Evolutionary conservation across 768 basidiomycete species (phyloP), one percentile per base, ranked within the genome.

Genomic region (Termitomyces sp.): DNA sequence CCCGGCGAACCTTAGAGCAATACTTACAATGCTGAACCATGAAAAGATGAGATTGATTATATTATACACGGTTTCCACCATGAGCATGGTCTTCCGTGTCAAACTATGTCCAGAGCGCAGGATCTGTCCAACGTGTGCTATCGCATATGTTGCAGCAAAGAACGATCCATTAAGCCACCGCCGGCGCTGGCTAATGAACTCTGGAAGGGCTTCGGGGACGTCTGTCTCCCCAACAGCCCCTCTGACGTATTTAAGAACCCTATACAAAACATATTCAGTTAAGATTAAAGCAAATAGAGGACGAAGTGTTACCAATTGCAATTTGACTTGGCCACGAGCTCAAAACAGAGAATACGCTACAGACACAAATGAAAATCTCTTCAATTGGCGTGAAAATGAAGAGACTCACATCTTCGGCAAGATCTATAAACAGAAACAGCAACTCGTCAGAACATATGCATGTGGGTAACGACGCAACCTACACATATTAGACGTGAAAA

Each of bases 401-500:
- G 43, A n/a, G n/a, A 68, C 82, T 62, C 62, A 92, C 91, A 75
- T 95, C 92, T 73, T 95, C 93, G 27, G 93, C 93, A 37, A 95
- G 82, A 68, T 95, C 91, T 92, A 58, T 11, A 32, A 21, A 37
- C 25, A 5, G 40, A 5, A 45, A 57, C 37, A 34, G 21, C 16
- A 23, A 3, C 62, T 54, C 66, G 58, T 27, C 43, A 32, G 34
- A 2, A 37, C 5, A 38, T 35, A 16, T 38, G 3, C 50, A 46
- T 47, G n/a, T 56, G 35, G 40, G 52, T 29, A n/a, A 27, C n/a
- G 4, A 17, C 35, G 40, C 29, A 3, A 78, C 86, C 53, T 72
- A 90, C 90, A 98, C 94, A 96, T 96, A 65, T 97, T 97, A 8
- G 94, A 94, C 5, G 92, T 95, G 71, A 95, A 95, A 44, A 96